These are phyloP conservation scores for Eutrema heterophyllum DNA, from an alignment of 345 rosid species.

Conservation along the genomic window DNA sequence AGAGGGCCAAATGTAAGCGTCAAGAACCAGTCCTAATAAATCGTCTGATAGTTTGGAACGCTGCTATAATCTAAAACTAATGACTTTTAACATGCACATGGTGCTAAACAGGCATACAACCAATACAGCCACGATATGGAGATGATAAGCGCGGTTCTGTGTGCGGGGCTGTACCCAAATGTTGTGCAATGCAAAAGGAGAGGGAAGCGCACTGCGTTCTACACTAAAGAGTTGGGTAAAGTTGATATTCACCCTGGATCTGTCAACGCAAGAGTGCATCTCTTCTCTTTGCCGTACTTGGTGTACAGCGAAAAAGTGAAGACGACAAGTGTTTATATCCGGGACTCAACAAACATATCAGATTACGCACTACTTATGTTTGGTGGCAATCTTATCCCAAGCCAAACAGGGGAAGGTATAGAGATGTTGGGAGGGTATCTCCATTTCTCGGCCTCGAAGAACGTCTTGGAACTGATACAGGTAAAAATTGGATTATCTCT, in stretches of 20 bases:
- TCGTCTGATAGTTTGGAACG: not conserved
- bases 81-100: not conserved
- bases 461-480: slow-evolving; percentile 68
- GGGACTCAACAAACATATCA: slow-evolving; percentile 92
- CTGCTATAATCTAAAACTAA: not conserved
- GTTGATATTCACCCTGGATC: slow-evolving; percentile 95
- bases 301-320: slow-evolving; percentile 93
- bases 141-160: slow-evolving; percentile 82
- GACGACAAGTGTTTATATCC: slow-evolving; percentile 65
- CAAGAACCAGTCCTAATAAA: not conserved
- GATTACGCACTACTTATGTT: slow-evolving; percentile 93
- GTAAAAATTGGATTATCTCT: slow-evolving; percentile 31
- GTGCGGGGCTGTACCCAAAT: slow-evolving; percentile 97
- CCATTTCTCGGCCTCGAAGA: slow-evolving; percentile 88
- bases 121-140: slow-evolving; percentile 76
- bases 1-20: slow-evolving; percentile 64
- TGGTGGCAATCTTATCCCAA: slow-evolving; percentile 76
- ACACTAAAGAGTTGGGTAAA: slow-evolving; percentile 91
- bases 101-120: slow-evolving; percentile 61
- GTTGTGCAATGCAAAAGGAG: slow-evolving; percentile 96
- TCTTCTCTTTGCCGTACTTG: slow-evolving; percentile 81
- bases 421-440: slow-evolving; percentile 98
- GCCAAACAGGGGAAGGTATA: slow-evolving; percentile 74
- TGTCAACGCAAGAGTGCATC: slow-evolving; percentile 73
- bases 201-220: slow-evolving; percentile 87